These are phyloP conservation scores for Schrenkiella parvula DNA, from an alignment of 345 rosid genomes.

Conservation along the genomic window DNA sequence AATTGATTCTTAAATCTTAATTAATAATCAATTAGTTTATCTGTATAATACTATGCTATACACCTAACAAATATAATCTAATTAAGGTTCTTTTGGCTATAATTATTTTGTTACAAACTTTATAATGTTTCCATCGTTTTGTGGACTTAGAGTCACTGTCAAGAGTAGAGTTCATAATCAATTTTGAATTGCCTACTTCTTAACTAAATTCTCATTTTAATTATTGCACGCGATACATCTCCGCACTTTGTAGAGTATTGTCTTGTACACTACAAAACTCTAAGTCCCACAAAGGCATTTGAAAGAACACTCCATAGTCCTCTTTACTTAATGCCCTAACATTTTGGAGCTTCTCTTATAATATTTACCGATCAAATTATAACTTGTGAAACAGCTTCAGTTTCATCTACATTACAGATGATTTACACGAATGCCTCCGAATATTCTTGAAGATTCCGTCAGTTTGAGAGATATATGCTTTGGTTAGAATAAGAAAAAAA, in stretches of 20 bases:
- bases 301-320: background rate
- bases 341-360: background rate
- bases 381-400: background rate
- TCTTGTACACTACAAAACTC: background rate
- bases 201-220: background rate
- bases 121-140: background rate
- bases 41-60: conserved; percentile 5
- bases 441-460: background rate
- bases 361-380: background rate
- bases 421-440: background rate
- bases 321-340: background rate
- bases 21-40: background rate
- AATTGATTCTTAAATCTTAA: background rate
- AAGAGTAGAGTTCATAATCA: background rate
- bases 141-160: background rate
- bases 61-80: background rate
- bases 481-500: background rate
- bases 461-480: background rate
- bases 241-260: background rate
- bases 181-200: background rate
- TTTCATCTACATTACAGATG: background rate
- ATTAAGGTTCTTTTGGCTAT: background rate
- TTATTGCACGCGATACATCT: background rate
- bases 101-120: background rate
- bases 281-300: background rate